Conservation (phyloP, 345 rosid genomes). For the Eucalyptus camaldulensis region DNA sequence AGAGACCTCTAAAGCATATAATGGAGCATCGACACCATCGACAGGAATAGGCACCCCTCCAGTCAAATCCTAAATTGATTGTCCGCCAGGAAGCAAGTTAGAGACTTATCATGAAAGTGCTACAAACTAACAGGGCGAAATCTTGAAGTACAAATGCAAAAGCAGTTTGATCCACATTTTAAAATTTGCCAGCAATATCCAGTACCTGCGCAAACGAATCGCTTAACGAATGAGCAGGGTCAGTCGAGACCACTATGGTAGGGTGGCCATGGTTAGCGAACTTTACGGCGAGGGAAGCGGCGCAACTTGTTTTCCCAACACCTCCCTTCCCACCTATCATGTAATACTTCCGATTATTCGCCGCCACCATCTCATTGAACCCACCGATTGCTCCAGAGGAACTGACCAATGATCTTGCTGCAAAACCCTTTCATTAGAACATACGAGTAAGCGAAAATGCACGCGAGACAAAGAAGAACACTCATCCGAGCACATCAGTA, state of each 20-base stretch:
- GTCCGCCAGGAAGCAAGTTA: not conserved
- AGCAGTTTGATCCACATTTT: not conserved
- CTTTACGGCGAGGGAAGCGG: conserved; percentile 79
- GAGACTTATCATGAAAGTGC: not conserved
- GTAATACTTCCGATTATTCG: conserved; percentile 38
- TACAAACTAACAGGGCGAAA: not conserved
- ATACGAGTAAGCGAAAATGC: not conserved
- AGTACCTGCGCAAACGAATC: conserved; percentile 65
- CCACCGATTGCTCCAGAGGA: conserved; percentile 21
- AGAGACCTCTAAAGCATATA: conserved; percentile 68
- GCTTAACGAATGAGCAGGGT: conserved; percentile 80
- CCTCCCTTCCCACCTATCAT: conserved; percentile 83
- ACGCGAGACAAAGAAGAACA: not conserved
- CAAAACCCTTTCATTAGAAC: not conserved
- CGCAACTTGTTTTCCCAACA: conserved; percentile 86
- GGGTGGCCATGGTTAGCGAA: conserved; percentile 77
- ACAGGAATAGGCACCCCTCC: conserved; percentile 61
- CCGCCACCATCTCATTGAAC: conserved; percentile 44
- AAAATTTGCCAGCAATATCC: not conserved
- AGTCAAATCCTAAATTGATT: conserved; percentile 39
- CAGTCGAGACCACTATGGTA: conserved; percentile 72
- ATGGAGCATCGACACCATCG: conserved; percentile 60
- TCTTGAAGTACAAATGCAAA: not conserved
- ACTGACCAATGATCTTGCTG: not conserved
- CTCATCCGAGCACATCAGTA: not conserved